Evolutionary conservation across 805 yeast genomes (phyloP).

Genomic region (Candida ponderosae): DNA sequence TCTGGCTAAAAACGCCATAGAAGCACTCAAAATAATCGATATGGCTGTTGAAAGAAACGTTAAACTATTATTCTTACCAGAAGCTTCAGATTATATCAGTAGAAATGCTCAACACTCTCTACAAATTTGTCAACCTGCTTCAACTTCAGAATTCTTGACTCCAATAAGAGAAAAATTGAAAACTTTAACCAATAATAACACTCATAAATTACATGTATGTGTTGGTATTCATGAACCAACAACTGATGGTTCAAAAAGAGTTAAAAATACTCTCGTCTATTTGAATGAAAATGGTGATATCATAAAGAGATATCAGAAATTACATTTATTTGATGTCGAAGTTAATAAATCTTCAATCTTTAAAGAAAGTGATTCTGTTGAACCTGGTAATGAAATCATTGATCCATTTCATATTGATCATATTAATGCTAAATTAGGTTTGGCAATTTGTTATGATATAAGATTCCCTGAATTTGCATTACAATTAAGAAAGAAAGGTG

Average conservation of each 20-base stretch:
- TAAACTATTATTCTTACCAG: conserved; percentile 77
- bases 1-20: conserved; percentile 47
- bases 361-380: conserved; percentile 61
- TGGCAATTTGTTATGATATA: conserved; percentile 78
- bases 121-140: conserved; percentile 42
- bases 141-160: conserved; percentile 33
- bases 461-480: conserved; percentile 79
- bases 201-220: conserved; percentile 48
- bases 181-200: conserved; percentile 28
- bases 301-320: conserved; percentile 65
- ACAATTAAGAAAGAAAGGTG: conserved; percentile 58
- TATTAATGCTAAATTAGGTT: conserved; percentile 43
- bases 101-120: conserved; percentile 59
- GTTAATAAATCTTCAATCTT: conserved; percentile 50
- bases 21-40: conserved; percentile 52
- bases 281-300: conserved; percentile 58
- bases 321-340: conserved; percentile 86
- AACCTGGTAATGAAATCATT: conserved; percentile 56
- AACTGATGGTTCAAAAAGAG: conserved; percentile 30
- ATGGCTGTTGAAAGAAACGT: conserved; percentile 57
- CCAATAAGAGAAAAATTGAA: conserved; percentile 37
- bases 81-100: conserved; percentile 86
- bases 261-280: conserved; percentile 70
- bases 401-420: conserved; percentile 33
- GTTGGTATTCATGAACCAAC: conserved; percentile 86